Evolutionary conservation across 768 basidiomycete genomes (phyloP), one percentile per base, ranked within the genome.

Genomic region (Dentipellis sp.): DNA sequence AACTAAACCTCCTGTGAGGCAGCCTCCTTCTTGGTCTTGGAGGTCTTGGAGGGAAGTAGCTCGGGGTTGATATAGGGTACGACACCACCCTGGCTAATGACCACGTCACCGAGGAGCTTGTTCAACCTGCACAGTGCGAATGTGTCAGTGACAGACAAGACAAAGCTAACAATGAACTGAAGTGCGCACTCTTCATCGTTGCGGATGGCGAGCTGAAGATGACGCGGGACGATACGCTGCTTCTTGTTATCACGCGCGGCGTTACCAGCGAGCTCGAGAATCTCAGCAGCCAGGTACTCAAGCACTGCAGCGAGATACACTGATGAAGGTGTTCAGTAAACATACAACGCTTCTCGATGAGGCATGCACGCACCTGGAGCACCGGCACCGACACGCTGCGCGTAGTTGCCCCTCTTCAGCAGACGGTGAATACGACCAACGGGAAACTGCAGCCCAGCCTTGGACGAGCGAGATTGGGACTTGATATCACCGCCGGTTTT

Each of bases 211-310:
- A 94, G 82, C 67, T 94, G 92, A 45, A 94, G 71, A 73, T 94
- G 92, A 65, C 92, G 84, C 55, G 91, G 92, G 29, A 93, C 88
- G 65, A 94, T 93, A 85, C 92, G 91, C 62, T 88, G 85, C 77
- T 92, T 88, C 80, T 88, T 85, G 76, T 85, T 85, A 69, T 82
- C 84, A 59, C 84, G 80, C 29, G 84, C 88, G 16, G 88, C 88
- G 62, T 88, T 87, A 38, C 91, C 91, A 59, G 91, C 91, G 35
- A 94, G 79, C 71, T 94, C 91, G 62, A 93, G 85, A 70, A 94
- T 92, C 71, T 94, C 91, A 46, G 91, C 91, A 57, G 90, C 86
- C 59, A 93, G 86, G 69, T 94, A 91, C 72, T 92, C 91, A 56
- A 93, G 83, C 58, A 92, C 89, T 21, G 89, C 89, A 47, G 90